Evolutionary conservation across 495 filamentous ascomycete species (phyloP).

Genomic region (Aspergillus affinis): DNA sequence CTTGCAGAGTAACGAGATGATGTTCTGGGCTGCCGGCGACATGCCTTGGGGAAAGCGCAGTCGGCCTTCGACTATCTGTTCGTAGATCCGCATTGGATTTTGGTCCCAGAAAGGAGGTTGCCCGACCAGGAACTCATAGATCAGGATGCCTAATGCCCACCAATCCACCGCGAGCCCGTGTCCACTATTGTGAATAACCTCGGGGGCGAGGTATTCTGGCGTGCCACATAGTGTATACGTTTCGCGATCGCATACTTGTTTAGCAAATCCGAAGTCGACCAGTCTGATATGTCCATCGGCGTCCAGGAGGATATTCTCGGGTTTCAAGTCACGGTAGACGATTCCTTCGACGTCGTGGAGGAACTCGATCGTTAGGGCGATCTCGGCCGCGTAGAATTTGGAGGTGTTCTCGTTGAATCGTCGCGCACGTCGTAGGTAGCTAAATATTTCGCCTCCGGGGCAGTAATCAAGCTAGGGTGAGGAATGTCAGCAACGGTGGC

Average conservation of each 20-base stretch:
- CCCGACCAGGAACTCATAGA: slow-evolving; percentile 94
- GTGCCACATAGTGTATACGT: slow-evolving; percentile 97
- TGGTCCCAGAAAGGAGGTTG: slow-evolving; percentile 97
- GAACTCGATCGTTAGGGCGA: slow-evolving; percentile 87
- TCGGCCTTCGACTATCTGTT: slow-evolving; percentile 53
- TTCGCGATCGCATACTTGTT: slow-evolving; percentile 60
- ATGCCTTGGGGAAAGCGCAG: slow-evolving; percentile 50
- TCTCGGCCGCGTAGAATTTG: slow-evolving; percentile 94
- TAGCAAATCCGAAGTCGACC: slow-evolving; percentile 98
- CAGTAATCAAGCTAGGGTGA: slow-evolving; percentile 72
- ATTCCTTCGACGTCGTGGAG: slow-evolving; percentile 82
- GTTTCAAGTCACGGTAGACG: slow-evolving; percentile 94
- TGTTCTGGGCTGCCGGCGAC: slow-evolving; percentile 73
- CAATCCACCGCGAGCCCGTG: slow-evolving; percentile 98
- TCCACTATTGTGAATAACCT: slow-evolving; percentile 93
- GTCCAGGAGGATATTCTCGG: slow-evolving; percentile 92
- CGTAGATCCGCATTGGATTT: slow-evolving; percentile 95
- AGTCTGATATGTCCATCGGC: slow-evolving; percentile 91
- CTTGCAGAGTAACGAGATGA: slow-evolving; percentile 83
- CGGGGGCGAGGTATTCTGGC: slow-evolving; percentile 93
- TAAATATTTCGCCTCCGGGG: slow-evolving; percentile 94
- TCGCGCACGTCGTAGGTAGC: slow-evolving; percentile 80
- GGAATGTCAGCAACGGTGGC: slow-evolving; percentile 12
- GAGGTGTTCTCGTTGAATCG: slow-evolving; percentile 84
- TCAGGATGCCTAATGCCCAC: slow-evolving; percentile 96